Base-by-base conservation (phyloP, 345 rosid species). In the Barbarea vulgaris region DNA sequence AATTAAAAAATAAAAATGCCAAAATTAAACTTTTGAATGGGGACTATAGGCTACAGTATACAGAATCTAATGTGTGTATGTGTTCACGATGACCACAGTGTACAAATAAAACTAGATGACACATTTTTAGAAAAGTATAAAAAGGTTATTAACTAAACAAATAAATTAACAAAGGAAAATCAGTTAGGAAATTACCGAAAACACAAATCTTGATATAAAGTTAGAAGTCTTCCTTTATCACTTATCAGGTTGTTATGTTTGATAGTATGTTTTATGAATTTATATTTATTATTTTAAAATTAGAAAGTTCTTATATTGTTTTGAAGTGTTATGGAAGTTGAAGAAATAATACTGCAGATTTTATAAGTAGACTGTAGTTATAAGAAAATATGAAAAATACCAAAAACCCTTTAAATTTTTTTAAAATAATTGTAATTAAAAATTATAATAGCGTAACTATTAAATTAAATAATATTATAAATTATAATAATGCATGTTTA, bases 71-170 rank as follows among this genome's bases (percentile, higher is more conserved):
- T 61, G 41, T 72, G 17, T 61, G 68, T 51, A 50, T 74, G 65
- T 64, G 48, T 36, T 64, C 27, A 54, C 15, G 56, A 64, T 55
- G 47, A 55, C 65, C 77, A 42, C 71, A 51, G 0, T 44, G 64
- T 64, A 10, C 48, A 44, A 64, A 64, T 31, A 21, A 27, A 24
- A 51, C 33, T 61, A 36, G 31, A 25, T 61, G 51, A 36, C 76
- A 50, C 0, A 18, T 19, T 53, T 55, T 17, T 9, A 14, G 4
- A 17, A 34, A 33, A n/a, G 4, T 19, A 59, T 24, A 22, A 13
- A 22, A 51, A 22, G 7, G 3, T 24, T 51, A 51, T 51, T 31
- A 6, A 54, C 30, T 1, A 24, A 53, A 24, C 9, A 33, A 30
- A n/a, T 9, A 50, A 56, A 57, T 12, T 18, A n/a, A 4, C 17